phyloP scores from a whole-genome alignment of 495 filamentous ascomycete genomes.

The Podospora pseudoanserina region DNA sequence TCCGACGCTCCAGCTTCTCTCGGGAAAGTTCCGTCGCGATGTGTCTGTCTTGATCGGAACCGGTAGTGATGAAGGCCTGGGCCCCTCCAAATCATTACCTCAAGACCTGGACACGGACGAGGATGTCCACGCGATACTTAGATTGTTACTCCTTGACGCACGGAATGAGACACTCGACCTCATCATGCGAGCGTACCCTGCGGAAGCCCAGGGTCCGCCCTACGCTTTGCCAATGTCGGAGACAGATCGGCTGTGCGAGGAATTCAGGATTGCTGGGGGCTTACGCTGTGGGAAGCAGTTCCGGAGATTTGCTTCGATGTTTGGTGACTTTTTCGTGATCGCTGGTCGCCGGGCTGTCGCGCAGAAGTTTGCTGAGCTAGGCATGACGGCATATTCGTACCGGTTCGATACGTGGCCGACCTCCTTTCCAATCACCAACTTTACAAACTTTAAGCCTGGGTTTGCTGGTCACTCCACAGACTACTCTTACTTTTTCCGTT shows the following conservation, averaged over 20 bases:
- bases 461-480: conserved; percentile 10
- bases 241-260: conserved; percentile 5
- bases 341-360: conserved; percentile 8
- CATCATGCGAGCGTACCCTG: conserved; percentile 8
- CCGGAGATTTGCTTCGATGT: conserved; percentile 8
- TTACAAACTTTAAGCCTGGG: conserved; percentile 9
- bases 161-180: conserved; percentile 4
- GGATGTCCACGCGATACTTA: neutral
- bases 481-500: conserved; percentile 13
- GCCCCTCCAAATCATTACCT: neutral
- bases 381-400: conserved; percentile 6
- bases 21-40: conserved; percentile 8
- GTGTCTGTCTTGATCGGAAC: conserved; percentile 2
- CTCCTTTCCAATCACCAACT: neutral
- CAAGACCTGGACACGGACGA: conserved; percentile 2
- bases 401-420: conserved; percentile 17
- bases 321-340: conserved; percentile 9
- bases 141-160: neutral
- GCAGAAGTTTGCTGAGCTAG: conserved; percentile 12
- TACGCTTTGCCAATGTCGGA: conserved; percentile 5
- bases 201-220: conserved; percentile 3
- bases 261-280: conserved; percentile 1
- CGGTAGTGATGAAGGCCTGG: conserved; percentile 11
- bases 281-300: conserved; percentile 10
- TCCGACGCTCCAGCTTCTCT: conserved; percentile 4